Evolutionary conservation across 495 filamentous ascomycete genomes (phyloP), one percentile per base, ranked within the genome.

Genomic region (Penicillium malachiteum): DNA sequence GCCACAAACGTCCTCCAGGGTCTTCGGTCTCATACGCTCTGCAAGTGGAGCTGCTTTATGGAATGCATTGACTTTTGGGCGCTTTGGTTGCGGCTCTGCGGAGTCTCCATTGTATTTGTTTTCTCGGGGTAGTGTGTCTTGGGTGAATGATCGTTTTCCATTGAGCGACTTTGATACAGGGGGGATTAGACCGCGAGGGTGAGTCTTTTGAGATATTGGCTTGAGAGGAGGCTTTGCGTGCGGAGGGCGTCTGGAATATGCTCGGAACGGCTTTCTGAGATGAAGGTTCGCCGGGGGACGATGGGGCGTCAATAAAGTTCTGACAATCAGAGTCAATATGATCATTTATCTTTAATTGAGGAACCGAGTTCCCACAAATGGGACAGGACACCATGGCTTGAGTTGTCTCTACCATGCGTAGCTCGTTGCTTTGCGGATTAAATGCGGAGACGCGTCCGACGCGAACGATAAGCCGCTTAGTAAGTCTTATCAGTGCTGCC

Each of bases 251-350:
- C 54, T 90, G 86, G 71, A 96, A 96, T 74, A 95, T 92, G 67
- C 71, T 86, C 13, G 89, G 78, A 7, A 88, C 84, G 0, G 77
- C 69, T 59, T 80, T 72, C 55, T 82, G 83, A 3, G 76, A 70
- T 21, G 74, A 68, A 34, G 67, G 59, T 33, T 80, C 76, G 38
- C 55, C 56, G 59, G 71, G 47, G 60, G 71, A 69, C 61, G 73
- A 60, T 32, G 71, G 62, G 52, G 71, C 59, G 71, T 81, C 69
- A 43, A 88, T 64, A 61, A 84, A 84, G 14, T 68, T 74, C 61
- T 84, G 71, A 71, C 94, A 97, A 61, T 82, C 81, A 13, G 89
- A 91, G 70, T 98, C 94, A 60, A 98, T 84, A 67, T 98, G 94
- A 47, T 81, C 78, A 69, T 98, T 98, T 75, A 98, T 98, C 54